These are phyloP conservation scores for Trypanosoma rangeli DNA, from an alignment of 208 protist genomes.

Conservation along the genomic window DNA sequence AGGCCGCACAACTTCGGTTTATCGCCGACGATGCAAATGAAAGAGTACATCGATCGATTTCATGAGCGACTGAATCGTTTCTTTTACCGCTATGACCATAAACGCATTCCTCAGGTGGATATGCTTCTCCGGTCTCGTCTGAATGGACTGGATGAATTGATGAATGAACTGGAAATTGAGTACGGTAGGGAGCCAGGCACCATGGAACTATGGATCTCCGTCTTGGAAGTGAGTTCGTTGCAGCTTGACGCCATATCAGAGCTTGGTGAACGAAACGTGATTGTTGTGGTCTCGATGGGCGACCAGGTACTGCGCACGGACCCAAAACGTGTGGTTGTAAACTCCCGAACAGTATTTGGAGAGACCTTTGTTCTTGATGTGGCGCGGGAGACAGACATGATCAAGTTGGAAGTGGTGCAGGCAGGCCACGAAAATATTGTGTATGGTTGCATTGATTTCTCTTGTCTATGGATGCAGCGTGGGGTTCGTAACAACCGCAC, in stretches of 20 bases:
- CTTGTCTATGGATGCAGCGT: constrained; percentile 72
- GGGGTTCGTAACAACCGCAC: constrained; percentile 49
- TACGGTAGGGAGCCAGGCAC: constrained; percentile 80
- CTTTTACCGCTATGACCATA: constrained; percentile 73
- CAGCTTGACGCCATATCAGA: constrained; percentile 40
- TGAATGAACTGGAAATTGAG: constrained; percentile 67
- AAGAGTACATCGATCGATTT: constrained; percentile 50
- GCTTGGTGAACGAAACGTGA: constrained; percentile 46
- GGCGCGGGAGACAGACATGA: constrained; percentile 78
- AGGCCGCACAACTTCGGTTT: constrained; percentile 58
- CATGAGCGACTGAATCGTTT: constrained; percentile 74
- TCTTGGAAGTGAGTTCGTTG: constrained; percentile 50
- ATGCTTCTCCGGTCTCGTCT: constrained; percentile 43
- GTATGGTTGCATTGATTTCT: constrained; percentile 82
- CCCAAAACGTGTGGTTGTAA: constrained; percentile 41
- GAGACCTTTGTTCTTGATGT: constrained; percentile 78
- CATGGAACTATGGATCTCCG: constrained; percentile 46
- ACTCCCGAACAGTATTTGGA: constrained; percentile 47
- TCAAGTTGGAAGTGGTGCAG: constrained; percentile 70
- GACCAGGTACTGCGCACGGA: constrained; percentile 41
- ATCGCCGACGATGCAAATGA: constrained; percentile 26
- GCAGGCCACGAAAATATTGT: constrained; percentile 38
- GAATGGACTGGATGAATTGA: constrained; percentile 52
- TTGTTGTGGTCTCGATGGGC: constrained; percentile 72
- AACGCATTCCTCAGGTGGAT: constrained; percentile 63